These are phyloP conservation scores for Colletotrichum zoysiae DNA, from an alignment of 2,329 filamentous ascomycete genomes.

Conservation along the genomic window DNA sequence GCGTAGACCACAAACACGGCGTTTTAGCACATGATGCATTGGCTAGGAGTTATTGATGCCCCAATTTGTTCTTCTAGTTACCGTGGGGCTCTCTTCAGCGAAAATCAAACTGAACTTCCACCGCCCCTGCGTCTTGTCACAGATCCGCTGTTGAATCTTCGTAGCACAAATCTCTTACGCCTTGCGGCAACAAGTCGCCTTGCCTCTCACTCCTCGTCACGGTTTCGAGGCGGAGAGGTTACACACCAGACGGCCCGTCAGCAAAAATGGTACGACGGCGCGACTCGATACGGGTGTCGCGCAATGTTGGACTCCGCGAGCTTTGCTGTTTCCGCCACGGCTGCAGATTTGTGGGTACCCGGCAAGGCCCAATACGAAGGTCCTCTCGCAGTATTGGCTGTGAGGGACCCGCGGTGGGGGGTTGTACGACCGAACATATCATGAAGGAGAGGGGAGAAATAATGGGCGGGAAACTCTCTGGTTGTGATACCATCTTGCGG, in stretches of 20 bases:
- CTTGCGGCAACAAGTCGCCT: background rate
- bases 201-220: background rate
- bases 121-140: background rate
- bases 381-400: background rate
- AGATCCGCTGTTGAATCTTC: too few relatives aligned
- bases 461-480: background rate
- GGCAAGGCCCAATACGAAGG: background rate
- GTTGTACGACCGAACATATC: background rate
- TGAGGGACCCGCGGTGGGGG: background rate
- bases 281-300: slow-evolving; percentile 20
- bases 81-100: background rate
- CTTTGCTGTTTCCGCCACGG: slow-evolving; percentile 3
- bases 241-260: slow-evolving; percentile 14
- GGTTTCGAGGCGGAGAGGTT: background rate
- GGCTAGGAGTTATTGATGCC: background rate
- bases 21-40: slow-evolving; percentile 27
- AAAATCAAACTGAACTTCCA: background rate
- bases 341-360: background rate
- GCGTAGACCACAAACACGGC: background rate
- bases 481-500: slow-evolving; percentile 2
- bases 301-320: background rate
- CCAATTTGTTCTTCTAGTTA: background rate
- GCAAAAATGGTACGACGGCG: slow-evolving; percentile 21
- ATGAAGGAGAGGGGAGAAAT: background rate
- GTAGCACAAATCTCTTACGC: background rate